These are phyloP conservation scores for Gamarada debralockiae DNA, from an alignment of 495 filamentous ascomycete genomes.

Conservation along the genomic window DNA sequence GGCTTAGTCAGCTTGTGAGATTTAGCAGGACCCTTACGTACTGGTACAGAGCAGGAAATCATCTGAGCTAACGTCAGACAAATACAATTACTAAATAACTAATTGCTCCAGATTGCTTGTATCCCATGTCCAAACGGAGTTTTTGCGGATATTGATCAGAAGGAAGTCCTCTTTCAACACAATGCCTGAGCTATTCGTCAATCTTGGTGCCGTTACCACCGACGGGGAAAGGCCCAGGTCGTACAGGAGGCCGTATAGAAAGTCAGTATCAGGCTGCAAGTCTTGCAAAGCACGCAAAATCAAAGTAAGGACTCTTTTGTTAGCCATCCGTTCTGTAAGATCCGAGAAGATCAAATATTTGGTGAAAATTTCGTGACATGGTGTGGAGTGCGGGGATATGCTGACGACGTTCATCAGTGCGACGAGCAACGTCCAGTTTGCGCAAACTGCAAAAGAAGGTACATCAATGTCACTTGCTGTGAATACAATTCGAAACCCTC, in stretches of 20 bases:
- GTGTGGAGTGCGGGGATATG: background rate
- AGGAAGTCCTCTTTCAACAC: too few species aligned
- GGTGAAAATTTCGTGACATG: too few species aligned
- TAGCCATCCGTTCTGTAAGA: background rate
- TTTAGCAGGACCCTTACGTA: too few species aligned
- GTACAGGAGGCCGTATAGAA: constrained; percentile 5
- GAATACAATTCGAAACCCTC: constrained; percentile 2
- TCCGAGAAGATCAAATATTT: background rate
- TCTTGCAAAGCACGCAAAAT: constrained; percentile 8
- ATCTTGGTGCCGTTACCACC: too few species aligned
- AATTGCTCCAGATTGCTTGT: too few species aligned
- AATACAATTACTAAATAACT: too few species aligned
- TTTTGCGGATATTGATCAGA: too few species aligned
- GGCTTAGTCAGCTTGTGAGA: too few species aligned
- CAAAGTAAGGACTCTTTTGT: constrained; percentile 4
- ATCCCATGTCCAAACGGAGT: too few species aligned
- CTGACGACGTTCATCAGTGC: constrained; percentile 1
- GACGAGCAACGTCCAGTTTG: constrained; percentile 6
- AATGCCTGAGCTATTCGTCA: too few species aligned
- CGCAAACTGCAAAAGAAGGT: constrained; percentile 2
- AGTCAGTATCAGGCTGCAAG: constrained; percentile 6
- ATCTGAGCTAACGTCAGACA: too few species aligned
- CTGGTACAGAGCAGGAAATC: too few species aligned
- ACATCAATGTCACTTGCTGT: background rate
- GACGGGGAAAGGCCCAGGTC: background rate